These are phyloP conservation scores for Saksenaea vasiformis DNA, from an alignment of 371 early-diverging fungal species.

Conservation along the genomic window DNA sequence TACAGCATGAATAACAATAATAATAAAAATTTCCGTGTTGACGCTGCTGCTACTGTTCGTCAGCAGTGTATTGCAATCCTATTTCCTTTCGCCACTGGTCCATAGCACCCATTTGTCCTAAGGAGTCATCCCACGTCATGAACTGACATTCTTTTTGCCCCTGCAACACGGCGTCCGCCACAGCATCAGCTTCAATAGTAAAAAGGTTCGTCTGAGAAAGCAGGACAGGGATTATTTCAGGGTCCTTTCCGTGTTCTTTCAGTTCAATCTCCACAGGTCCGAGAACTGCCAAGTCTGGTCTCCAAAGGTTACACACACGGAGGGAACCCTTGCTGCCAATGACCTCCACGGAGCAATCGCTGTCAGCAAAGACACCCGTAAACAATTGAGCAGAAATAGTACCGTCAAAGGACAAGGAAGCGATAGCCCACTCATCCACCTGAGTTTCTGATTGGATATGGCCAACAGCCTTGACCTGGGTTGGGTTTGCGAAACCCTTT, in stretches of 20 bases:
- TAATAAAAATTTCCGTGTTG: slow-evolving; percentile 7
- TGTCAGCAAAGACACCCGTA: slow-evolving; percentile 43
- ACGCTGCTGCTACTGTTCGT: slow-evolving; percentile 9
- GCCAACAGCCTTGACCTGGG: slow-evolving; percentile 39
- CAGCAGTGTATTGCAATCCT: slow-evolving; percentile 41
- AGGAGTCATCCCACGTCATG: slow-evolving; percentile 46
- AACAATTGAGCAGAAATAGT: slow-evolving; percentile 40
- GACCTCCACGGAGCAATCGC: slow-evolving; percentile 36
- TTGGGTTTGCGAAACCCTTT: slow-evolving; percentile 23
- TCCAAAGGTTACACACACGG: slow-evolving; percentile 40
- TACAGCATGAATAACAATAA: slow-evolving; percentile 8
- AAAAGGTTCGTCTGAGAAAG: slow-evolving; percentile 36
- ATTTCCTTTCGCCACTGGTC: slow-evolving; percentile 51
- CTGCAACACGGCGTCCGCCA: slow-evolving; percentile 37
- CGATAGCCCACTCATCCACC: slow-evolving; percentile 51
- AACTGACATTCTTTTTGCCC: slow-evolving; percentile 38
- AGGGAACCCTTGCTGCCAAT: slow-evolving; percentile 39
- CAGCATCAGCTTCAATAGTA: slow-evolving; percentile 46
- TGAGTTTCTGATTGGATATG: slow-evolving; percentile 40
- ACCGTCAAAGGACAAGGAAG: slow-evolving; percentile 36
- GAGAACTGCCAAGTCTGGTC: slow-evolving; percentile 43
- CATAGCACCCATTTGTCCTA: slow-evolving; percentile 44
- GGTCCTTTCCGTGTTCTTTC: slow-evolving; percentile 24
- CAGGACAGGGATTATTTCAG: slow-evolving; percentile 24
- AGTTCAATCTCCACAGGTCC: slow-evolving; percentile 38